Base-by-base conservation (phyloP, 192 early-diverging fungal genomes). In the Coemansia sp. region DNA sequence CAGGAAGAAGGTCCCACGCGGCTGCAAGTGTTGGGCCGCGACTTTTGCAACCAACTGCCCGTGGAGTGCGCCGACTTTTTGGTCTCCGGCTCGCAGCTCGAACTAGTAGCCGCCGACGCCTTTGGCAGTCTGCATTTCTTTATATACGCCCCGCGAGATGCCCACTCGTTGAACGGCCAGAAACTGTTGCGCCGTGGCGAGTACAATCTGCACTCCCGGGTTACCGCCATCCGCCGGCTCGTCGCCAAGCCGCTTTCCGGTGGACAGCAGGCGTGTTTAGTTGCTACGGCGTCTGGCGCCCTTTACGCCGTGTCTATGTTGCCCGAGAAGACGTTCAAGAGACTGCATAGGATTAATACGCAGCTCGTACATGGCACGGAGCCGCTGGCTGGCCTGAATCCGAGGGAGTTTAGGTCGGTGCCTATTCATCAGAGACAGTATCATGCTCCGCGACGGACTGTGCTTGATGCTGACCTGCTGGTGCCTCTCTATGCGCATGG, bases 1-100 rank as follows among this genome's bases (percentile, higher is more conserved):
- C 97, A 98, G 89, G 94, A 97, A 27, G 76, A 83, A 56, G 94
- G 94, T 36, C 98, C 96, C 8, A 88, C 97, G 1, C 94, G 96
- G 62, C 69, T 99, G 29, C 85, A 85, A 14, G 78, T 94, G 31
- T 73, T 99, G 29, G 95, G 95, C 62, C 95, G 95, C 77, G 98
- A 99, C 67, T 91, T 90, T 61, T 84, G 91, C 44, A 85, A 87
- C 21, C 81, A 51, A 21, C 66, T 98, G 75, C 87, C 91, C 29
- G 88, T 95, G 7, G 87, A 84, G 59, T 86, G 82, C 21, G 84
- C 86, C 13, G 93, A 93, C 63, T 94, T 90, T 71, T 35, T 97
- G 24, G 88, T 96, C 35, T 89, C 90, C 72, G 91, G 95, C 61
- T 78, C 85, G 34, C 77, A 85, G 27, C 83, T 89, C 66, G 87